These are phyloP conservation scores for Olyra latifolia DNA, from an alignment of 176 grass and related monocot species.

Conservation along the genomic window DNA sequence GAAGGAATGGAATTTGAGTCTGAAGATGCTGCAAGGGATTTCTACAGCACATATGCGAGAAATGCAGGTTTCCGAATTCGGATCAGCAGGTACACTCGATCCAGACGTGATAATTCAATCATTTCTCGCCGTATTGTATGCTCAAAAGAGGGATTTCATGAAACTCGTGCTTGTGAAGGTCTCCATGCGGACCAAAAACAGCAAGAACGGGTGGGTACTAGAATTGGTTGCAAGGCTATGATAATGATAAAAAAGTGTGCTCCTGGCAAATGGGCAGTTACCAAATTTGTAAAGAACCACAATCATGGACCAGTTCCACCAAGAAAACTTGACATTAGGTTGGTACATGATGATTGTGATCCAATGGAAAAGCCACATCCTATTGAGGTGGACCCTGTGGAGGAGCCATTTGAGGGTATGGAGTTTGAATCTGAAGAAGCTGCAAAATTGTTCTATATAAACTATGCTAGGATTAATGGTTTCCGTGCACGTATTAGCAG, in stretches of 20 bases:
- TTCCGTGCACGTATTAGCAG: conserved; percentile 85
- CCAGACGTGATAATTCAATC: conserved; percentile 69
- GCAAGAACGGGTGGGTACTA: conserved; percentile 44
- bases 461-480: conserved; percentile 70
- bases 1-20: conserved; percentile 74
- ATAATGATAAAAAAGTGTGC: conserved; percentile 57
- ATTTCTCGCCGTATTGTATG: conserved; percentile 72
- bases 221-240: conserved; percentile 82
- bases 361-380: conserved; percentile 31
- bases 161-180: conserved; percentile 46
- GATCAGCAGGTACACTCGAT: conserved; percentile 62
- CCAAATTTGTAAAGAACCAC: conserved; percentile 60
- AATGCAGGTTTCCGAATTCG: conserved; percentile 53
- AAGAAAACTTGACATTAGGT: conserved; percentile 47
- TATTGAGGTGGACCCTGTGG: conserved; percentile 16
- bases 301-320: conserved; percentile 64
- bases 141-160: conserved; percentile 72
- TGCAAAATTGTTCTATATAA: conserved; percentile 82
- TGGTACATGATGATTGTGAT: conserved; percentile 25
- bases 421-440: conserved; percentile 90
- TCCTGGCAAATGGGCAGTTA: conserved; percentile 59
- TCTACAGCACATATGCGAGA: conserved; percentile 59
- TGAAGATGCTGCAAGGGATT: conserved; percentile 64
- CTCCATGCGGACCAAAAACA: conserved; percentile 44
- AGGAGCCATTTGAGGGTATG: conserved; percentile 79